Conservation (phyloP, 352 stramenopile species). For the Globisporangium paroecandrum region DNA sequence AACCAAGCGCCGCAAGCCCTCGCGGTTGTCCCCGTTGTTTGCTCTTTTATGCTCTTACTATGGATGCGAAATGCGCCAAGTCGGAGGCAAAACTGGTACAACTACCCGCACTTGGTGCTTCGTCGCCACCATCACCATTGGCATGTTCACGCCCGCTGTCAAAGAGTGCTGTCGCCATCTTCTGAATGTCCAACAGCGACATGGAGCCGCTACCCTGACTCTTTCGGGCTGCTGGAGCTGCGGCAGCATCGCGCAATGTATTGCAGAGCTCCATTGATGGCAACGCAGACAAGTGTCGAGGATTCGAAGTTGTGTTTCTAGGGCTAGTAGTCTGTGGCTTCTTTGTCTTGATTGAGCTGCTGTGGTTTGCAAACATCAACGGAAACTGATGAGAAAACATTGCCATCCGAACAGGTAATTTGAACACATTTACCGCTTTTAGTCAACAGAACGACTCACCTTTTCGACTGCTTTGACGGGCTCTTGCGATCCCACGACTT, state of each 20-base stretch:
- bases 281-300: neutral
- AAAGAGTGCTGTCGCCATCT: neutral
- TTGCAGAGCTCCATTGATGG: neutral
- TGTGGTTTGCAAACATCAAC: neutral
- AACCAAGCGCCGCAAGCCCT: too few species aligned
- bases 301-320: neutral
- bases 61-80: neutral
- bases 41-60: neutral
- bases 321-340: neutral
- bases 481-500: neutral
- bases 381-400: neutral
- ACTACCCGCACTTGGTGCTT: neutral
- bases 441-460: neutral
- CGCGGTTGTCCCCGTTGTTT: too few species aligned
- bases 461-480: constrained; percentile 3
- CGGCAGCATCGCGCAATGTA: neutral
- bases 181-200: neutral
- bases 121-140: neutral
- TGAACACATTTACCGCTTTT: neutral
- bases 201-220: neutral
- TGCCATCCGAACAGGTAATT: neutral
- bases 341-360: neutral
- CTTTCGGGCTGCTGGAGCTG: neutral
- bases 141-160: neutral
- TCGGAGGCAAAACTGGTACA: neutral